phyloP scores from a whole-genome alignment of 441 rosid genomes.

The Brassica balearica region DNA sequence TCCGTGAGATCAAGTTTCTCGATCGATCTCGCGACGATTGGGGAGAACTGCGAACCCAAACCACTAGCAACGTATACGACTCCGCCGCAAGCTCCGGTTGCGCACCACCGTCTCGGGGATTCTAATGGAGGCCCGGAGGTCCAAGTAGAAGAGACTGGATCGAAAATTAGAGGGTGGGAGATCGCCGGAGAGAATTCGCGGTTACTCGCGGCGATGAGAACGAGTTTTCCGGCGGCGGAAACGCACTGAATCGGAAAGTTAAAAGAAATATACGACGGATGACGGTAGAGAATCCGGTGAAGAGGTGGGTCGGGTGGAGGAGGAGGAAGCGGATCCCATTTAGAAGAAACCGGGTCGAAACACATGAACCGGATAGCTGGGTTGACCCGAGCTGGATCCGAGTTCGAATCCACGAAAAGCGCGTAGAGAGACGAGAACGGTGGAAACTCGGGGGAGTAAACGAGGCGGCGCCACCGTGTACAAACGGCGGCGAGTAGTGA shows the following conservation, averaged over 20 bases:
- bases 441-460: constrained; percentile 54
- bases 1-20: constrained; percentile 52
- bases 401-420: constrained; percentile 37
- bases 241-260: constrained; percentile 57
- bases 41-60: constrained; percentile 42
- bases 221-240: constrained; percentile 50
- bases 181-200: constrained; percentile 54
- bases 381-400: constrained; percentile 19
- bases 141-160: constrained; percentile 49
- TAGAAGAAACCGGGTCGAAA: constrained; percentile 54
- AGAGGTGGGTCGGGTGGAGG: constrained; percentile 45
- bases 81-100: constrained; percentile 47
- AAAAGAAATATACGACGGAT: constrained; percentile 59
- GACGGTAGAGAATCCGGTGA: constrained; percentile 54
- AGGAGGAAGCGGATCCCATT: constrained; percentile 58
- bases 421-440: constrained; percentile 56
- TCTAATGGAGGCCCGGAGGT: constrained; percentile 50
- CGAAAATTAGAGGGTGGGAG: constrained; percentile 53
- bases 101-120: constrained; percentile 69
- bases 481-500: constrained; percentile 56
- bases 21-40: constrained; percentile 54
- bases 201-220: constrained; percentile 55
- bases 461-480: constrained; percentile 61
- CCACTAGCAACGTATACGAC: constrained; percentile 59
- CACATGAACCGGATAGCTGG: constrained; percentile 44